Base-by-base conservation (phyloP, 192 early-diverging fungal genomes). In the Rhizophagus clarus region DNA sequence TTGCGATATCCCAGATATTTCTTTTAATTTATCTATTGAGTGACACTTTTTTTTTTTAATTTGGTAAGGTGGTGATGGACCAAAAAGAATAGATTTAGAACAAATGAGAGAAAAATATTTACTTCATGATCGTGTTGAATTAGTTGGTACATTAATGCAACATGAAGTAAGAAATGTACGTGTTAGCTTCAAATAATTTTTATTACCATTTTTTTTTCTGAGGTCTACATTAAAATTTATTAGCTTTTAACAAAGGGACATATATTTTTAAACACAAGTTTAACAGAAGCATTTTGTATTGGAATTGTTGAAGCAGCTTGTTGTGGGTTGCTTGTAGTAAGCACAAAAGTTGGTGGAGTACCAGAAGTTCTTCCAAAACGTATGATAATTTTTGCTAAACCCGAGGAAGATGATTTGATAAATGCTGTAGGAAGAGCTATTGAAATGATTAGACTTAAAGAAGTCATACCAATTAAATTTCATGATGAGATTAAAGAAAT, bases 251-350 rank as follows among this genome's bases (percentile, higher is more conserved):
- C 95, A 14, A 92, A 96, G 70, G 98, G 98, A 15, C 92, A 98
- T 73, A 97, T 99, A 17, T 99, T 97, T 81, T 84, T 99, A 32
- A 99, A 99, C 81, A 98, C 98, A 32, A 96, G 95, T 60, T 87
- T 98, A 83, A 99, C 97, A 2, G 98, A 99, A 81, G 98, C 98
- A 8, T 99, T 99, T 81, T 98, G 98, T 81, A 99, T 98, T 64
- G 96, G 95, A 7, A 98, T 99, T 74, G 97, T 99, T 22, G 98
- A 99, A 86, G 98, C 98, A 7, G 98, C 97, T 7, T 94, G 94
- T 61, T 96, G 95, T 40, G 98, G 97, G 12, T 86, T 98, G 45
- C 84, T 98, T 15, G 98, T 99, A 10, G 98, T 99, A 8, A 96
- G 93, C 81, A 99, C 98, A 3, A 91, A 92, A 81, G 97, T 99